Conservation (phyloP, 371 early-diverging fungal genomes). For the Syncephalis plumigaleata region DNA sequence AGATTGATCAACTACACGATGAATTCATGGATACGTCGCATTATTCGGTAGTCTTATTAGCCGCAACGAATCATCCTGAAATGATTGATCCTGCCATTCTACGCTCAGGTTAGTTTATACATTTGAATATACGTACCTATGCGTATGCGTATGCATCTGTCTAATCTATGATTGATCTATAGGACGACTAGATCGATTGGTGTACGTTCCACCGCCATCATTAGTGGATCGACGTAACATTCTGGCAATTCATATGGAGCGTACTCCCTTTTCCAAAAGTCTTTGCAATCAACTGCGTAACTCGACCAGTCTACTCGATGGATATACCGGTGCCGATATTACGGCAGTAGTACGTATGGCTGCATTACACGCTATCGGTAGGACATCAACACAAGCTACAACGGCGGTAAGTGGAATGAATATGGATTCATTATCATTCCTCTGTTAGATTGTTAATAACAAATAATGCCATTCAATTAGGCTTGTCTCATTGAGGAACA, state of each 20-base stretch:
- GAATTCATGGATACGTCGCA: background rate
- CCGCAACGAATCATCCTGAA: conserved; percentile 83
- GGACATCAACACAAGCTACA: background rate
- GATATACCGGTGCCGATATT: conserved; percentile 70
- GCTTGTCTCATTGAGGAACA: conserved; percentile 4
- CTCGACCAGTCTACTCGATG: conserved; percentile 25
- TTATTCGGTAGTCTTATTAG: conserved; percentile 39
- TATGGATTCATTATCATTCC: no score
- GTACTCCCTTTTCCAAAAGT: conserved; percentile 21
- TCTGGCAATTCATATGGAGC: conserved; percentile 33
- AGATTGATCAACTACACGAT: conserved; percentile 42
- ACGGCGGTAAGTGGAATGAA: no score
- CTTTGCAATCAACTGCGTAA: conserved; percentile 23
- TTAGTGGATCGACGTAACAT: conserved; percentile 48
- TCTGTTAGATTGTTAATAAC: no score
- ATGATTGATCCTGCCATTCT: conserved; percentile 62
- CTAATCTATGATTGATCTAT: background rate
- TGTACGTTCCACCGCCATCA: conserved; percentile 59
- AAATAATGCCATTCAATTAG: background rate
- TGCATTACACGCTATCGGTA: conserved; percentile 19
- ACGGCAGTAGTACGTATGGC: conserved; percentile 65
- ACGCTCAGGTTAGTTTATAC: conserved; percentile 46
- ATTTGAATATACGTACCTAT: background rate
- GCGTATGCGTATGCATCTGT: background rate
- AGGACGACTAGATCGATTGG: conserved; percentile 71